Evolutionary conservation across 2,329 filamentous ascomycete genomes (phyloP), one percentile per base, ranked within the genome.

Genomic region (Xylaria polymorpha): DNA sequence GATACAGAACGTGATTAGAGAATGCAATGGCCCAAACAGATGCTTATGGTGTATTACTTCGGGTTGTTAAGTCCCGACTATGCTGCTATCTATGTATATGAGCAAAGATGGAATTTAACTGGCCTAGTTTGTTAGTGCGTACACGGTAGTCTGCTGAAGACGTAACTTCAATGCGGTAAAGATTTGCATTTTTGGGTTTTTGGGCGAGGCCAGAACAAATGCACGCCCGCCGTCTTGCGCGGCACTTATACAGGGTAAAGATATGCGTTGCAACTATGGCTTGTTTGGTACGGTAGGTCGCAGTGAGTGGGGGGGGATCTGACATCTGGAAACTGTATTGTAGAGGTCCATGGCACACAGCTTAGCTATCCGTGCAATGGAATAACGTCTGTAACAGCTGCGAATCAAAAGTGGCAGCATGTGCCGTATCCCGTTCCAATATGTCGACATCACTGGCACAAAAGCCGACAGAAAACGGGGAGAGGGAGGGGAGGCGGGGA

Each of bases 151-250:
- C 50, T 57, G 41, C 56, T 60, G 22, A 64, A 50, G 39, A 68
- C 48, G 55, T 57, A 60, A 18, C 9, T 61, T 61, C n/a, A 64
- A 68, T 68, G 32, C 15, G 61, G 66, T 22, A 68, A 64, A 57
- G 66, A 68, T 68, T 61, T 57, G 66, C 66, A 61, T 60, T 41
- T 25, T 57, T 57, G 10, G 18, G 61, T 9, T 29, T 63, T 55
- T 67, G 44, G 65, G 32, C 66, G 62, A 68, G 66, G 62, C 66
- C 65, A 68, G 66, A 68, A 64, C 66, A 61, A 48, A 55, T 64
- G 60, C 55, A 64, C 46, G 41, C 60, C 15, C 44, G 56, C 60
- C 32, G 25, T 58, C 61, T 44, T 60, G 57, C 37, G 61, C 66
- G 61, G 57, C 66, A 68, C 57, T 65, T 65, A 25, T 51, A 46